phyloP scores from a whole-genome alignment of 805 yeast genomes.

The Wickerhamiella bombiphila region DNA sequence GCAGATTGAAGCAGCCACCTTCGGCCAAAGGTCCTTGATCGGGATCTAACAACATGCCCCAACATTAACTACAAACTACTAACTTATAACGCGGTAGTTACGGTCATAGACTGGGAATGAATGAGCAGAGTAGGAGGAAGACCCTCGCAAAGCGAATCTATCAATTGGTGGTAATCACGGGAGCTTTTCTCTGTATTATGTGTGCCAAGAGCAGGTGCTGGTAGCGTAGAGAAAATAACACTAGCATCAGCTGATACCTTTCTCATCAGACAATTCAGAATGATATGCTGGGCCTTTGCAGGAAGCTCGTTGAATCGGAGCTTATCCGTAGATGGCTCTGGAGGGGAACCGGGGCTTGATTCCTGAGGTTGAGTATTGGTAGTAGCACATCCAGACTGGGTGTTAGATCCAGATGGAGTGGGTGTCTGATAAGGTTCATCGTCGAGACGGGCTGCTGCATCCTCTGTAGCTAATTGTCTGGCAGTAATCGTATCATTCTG shows the following conservation, averaged over 20 bases:
- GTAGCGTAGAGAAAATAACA: constrained; percentile 75
- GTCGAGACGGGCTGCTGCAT: not conserved
- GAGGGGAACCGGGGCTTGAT: not conserved
- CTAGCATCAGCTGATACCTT: constrained; percentile 48
- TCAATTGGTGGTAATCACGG: constrained; percentile 55
- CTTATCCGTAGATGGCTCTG: constrained; percentile 2
- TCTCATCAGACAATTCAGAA: constrained; percentile 74
- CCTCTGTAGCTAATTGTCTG: not conserved
- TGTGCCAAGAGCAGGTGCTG: constrained; percentile 75
- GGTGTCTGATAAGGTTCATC: not conserved
- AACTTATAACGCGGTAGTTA: constrained; percentile 71
- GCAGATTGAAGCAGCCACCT: too few relatives aligned
- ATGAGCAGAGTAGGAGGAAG: constrained; percentile 72
- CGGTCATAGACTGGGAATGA: constrained; percentile 90
- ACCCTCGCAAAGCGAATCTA: constrained; percentile 67
- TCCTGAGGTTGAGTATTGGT: not conserved
- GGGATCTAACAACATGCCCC: too few relatives aligned
- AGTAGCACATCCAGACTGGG: too few relatives aligned
- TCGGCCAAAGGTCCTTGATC: too few relatives aligned
- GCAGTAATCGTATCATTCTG: constrained; percentile 17
- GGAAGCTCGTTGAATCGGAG: constrained; percentile 74
- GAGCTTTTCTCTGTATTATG: constrained; percentile 57
- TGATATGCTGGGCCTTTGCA: constrained; percentile 77
- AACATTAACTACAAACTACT: too few relatives aligned
- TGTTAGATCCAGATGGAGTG: not conserved